Evolutionary conservation across 148 eudicot genomes (phyloP).

Genomic region (Silene latifolia): DNA sequence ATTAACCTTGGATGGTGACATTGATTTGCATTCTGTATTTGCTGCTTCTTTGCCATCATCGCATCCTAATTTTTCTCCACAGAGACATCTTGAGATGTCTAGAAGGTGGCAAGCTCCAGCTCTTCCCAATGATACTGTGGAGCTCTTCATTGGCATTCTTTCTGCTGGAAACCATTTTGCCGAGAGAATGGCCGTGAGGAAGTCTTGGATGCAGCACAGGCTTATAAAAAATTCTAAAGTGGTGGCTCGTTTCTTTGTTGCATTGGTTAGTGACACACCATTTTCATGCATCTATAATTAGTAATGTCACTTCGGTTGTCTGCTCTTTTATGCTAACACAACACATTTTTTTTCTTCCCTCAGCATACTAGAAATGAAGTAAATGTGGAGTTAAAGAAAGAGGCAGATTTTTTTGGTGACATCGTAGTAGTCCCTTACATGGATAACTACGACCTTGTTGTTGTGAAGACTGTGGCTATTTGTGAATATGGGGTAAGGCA

Average conservation of each 20-base stretch:
- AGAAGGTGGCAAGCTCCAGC: constrained; percentile 67
- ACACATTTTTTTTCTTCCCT: background rate
- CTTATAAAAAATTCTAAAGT: constrained; percentile 68
- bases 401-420: constrained; percentile 80
- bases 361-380: constrained; percentile 79
- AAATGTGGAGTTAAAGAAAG: constrained; percentile 71
- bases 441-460: constrained; percentile 91
- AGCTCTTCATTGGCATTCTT: constrained; percentile 79
- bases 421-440: constrained; percentile 82
- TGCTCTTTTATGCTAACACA: constrained; percentile 11
- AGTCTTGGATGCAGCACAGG: constrained; percentile 87
- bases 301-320: background rate
- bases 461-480: constrained; percentile 85
- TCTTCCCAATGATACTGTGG: constrained; percentile 53
- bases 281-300: background rate
- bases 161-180: constrained; percentile 95
- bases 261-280: constrained; percentile 52
- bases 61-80: constrained; percentile 81
- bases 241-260: constrained; percentile 85
- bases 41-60: constrained; percentile 83
- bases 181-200: constrained; percentile 92
- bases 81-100: constrained; percentile 70
- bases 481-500: constrained; percentile 82
- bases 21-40: constrained; percentile 66
- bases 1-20: constrained; percentile 61